phyloP scores from a whole-genome alignment of 1,284 basidiomycete genomes.

The Trichosporon sp. region DNA sequence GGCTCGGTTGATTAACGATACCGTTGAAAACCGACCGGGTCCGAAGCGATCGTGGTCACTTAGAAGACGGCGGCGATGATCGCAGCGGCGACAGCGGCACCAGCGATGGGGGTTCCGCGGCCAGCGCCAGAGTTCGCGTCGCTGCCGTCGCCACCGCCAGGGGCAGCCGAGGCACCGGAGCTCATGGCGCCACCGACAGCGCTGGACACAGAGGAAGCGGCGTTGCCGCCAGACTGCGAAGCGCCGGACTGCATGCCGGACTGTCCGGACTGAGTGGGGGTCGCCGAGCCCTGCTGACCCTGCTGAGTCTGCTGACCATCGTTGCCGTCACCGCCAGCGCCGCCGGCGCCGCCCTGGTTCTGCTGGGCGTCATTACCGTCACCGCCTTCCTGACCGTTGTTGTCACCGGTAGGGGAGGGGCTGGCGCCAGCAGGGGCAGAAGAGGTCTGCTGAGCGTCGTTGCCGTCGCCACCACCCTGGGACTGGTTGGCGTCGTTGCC shows the following conservation, averaged over 20 bases:
- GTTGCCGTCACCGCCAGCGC: neutral
- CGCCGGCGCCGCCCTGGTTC: too few relatives aligned
- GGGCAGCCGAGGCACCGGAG: neutral
- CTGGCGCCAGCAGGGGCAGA: too few relatives aligned
- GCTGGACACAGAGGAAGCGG: neutral
- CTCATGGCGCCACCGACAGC: neutral
- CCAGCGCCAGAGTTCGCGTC: neutral
- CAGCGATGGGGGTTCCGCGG: neutral
- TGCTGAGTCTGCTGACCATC: too few relatives aligned
- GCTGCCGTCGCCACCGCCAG: neutral
- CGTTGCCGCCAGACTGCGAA: neutral
- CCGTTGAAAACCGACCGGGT: neutral
- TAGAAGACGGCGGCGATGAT: neutral
- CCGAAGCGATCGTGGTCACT: neutral
- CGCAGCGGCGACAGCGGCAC: neutral
- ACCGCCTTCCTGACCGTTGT: too few relatives aligned
- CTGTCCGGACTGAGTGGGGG: neutral
- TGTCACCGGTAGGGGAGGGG: neutral
- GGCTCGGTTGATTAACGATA: neutral
- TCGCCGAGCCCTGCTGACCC: too few relatives aligned
- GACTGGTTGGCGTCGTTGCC: neutral
- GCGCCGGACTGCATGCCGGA: neutral
- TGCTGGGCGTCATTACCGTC: neutral
- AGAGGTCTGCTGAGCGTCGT: neutral
- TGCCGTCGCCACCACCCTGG: neutral